These are phyloP conservation scores for Plasmodium knowlesi DNA, from an alignment of 169 alveolate species.

Conservation along the genomic window DNA sequence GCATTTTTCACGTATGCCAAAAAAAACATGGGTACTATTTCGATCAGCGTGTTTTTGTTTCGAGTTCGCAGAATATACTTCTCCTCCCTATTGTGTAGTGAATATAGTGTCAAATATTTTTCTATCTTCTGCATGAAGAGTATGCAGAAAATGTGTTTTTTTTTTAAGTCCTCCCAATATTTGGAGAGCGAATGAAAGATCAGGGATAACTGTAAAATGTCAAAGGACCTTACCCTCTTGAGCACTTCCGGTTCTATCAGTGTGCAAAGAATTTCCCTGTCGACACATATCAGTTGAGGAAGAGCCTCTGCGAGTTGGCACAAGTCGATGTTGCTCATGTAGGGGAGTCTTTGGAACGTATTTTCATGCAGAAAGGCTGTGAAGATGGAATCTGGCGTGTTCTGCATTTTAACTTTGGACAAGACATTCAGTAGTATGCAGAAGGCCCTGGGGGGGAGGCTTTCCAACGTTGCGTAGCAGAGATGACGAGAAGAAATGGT, in stretches of 20 bases:
- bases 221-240: conserved; percentile 28
- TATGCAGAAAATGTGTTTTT: conserved; percentile 1
- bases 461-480: conserved; percentile 5
- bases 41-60: conserved; percentile 31
- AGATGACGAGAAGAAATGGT: background rate
- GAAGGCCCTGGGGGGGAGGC: conserved; percentile 26
- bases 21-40: conserved; percentile 63
- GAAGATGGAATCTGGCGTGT: background rate
- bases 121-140: conserved; percentile 31
- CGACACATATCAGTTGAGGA: background rate
- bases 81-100: background rate
- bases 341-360: background rate
- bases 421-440: conserved; percentile 22
- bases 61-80: conserved; percentile 32
- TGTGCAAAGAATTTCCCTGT: background rate
- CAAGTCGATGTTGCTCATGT: conserved; percentile 41
- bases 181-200: conserved; percentile 28
- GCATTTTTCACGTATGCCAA: conserved; percentile 34
- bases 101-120: conserved; percentile 23
- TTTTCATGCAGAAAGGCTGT: conserved; percentile 19
- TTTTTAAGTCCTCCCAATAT: conserved; percentile 10
- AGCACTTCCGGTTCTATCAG: conserved; percentile 27
- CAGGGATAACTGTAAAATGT: conserved; percentile 26
- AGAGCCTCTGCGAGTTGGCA: conserved; percentile 14
- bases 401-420: conserved; percentile 7